phyloP scores from a whole-genome alignment of 2,329 filamentous ascomycete species.

The Hymenoscyphus salicellus region DNA sequence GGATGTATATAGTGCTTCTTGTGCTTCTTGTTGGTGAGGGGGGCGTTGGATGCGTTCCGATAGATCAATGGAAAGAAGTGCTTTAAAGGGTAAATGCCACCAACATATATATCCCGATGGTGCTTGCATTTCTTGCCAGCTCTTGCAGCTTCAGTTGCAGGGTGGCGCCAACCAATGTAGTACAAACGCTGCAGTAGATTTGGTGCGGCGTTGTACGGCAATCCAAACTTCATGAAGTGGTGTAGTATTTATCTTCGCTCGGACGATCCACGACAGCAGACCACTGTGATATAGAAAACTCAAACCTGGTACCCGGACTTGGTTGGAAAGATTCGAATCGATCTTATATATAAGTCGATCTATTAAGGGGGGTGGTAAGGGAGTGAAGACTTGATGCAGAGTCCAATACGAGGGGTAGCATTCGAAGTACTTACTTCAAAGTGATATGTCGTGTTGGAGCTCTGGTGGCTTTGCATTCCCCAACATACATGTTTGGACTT shows the following conservation, averaged over 20 bases:
- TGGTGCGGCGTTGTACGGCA: neutral
- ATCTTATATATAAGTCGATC: neutral
- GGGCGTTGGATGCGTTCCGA: slow-evolving; percentile 6
- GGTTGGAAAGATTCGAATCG: neutral
- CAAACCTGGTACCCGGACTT: neutral
- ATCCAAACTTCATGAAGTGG: neutral
- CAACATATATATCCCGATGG: neutral
- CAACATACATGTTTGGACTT: no score
- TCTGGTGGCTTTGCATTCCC: neutral
- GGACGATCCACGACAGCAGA: neutral
- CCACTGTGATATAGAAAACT: neutral
- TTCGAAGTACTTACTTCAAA: no score
- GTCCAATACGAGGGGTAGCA: neutral
- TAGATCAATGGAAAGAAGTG: neutral
- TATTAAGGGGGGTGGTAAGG: neutral
- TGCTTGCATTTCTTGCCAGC: neutral
- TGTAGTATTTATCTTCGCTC: neutral
- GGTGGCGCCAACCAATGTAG: neutral
- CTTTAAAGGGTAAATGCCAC: neutral
- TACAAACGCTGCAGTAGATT: neutral
- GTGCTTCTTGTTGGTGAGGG: neutral
- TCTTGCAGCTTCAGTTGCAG: neutral
- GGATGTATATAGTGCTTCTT: neutral
- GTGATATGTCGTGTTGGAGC: neutral
- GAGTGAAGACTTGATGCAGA: neutral